A percentile compares a stretch with the other conserved stretches of the same genome.
Conservation (phyloP, 1,284 basidiomycete species). For the Pseudozyma sp. region DNA sequence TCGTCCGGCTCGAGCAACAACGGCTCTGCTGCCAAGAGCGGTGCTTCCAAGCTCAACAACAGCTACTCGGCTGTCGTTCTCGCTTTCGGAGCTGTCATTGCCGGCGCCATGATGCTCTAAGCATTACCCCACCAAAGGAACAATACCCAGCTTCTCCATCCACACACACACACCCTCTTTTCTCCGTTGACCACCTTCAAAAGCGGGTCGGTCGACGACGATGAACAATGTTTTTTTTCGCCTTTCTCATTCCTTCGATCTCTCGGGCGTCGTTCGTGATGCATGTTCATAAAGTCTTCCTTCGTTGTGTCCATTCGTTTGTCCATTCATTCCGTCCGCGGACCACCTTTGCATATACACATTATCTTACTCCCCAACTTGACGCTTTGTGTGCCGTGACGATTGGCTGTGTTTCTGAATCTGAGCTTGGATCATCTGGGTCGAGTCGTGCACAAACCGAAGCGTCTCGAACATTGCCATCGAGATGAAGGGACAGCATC, state of each 20-base stretch:
- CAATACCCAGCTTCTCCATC: neutral
- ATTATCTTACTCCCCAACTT: too few relatives aligned
- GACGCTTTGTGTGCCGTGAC: too few relatives aligned
- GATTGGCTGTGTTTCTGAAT: too few relatives aligned
- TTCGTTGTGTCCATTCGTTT: neutral
- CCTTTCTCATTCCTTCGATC: neutral
- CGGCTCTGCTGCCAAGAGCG: conserved; percentile 23
- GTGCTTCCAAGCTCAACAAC: conserved; percentile 23
- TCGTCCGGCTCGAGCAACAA: conserved; percentile 9
- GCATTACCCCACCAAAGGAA: neutral
- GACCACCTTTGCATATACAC: too few relatives aligned
- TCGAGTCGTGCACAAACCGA: too few relatives aligned
- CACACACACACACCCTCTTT: too few relatives aligned
- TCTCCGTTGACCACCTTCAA: too few relatives aligned
- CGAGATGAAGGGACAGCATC: too few relatives aligned
- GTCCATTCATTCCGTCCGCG: too few relatives aligned
- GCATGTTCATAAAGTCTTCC: neutral
- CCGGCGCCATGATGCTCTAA: conserved; percentile 56
- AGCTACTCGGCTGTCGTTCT: conserved; percentile 23
- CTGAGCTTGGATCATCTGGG: too few relatives aligned
- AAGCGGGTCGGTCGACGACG: neutral
- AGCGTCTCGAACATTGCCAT: too few relatives aligned
- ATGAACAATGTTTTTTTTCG: conserved; percentile 19
- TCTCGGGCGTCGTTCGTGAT: neutral
- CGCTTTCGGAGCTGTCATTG: conserved; percentile 35